Evolutionary conservation across 2,329 filamentous ascomycete species (phyloP).

Genomic region (Cytospora piceae): DNA sequence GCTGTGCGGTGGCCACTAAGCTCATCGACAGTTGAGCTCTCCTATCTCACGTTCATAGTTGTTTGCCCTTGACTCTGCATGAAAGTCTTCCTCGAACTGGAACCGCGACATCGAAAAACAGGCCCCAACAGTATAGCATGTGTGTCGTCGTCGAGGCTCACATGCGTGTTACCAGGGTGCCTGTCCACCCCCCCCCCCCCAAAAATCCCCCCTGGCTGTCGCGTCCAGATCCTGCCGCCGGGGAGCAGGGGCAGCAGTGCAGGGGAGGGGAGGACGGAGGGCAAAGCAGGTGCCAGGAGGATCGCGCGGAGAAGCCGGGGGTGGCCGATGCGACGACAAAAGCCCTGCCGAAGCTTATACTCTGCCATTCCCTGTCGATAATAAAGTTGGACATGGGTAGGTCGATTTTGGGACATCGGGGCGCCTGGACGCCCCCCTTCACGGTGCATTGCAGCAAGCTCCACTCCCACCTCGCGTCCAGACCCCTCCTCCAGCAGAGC

Average conservation of each 20-base stretch:
- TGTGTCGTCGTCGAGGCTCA: slow-evolving; percentile 24
- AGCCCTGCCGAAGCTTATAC: not conserved
- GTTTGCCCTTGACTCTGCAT: not conserved
- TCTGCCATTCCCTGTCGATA: slow-evolving; percentile 18
- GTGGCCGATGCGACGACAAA: slow-evolving; percentile 24
- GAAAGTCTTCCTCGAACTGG: not conserved
- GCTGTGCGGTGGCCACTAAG: not conserved
- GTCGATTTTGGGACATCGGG: slow-evolving; percentile 15
- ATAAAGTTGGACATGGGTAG: slow-evolving; percentile 30
- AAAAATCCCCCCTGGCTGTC: slow-evolving; percentile 14
- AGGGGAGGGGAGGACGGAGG: not conserved
- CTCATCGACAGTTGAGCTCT: not conserved
- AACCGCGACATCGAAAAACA: not conserved
- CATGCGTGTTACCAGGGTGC: slow-evolving; percentile 14
- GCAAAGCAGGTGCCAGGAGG: slow-evolving; percentile 4
- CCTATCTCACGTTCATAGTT: not conserved
- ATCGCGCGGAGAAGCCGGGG: slow-evolving; percentile 28
- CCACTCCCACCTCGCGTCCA: slow-evolving; percentile 9
- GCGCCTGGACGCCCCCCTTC: slow-evolving; percentile 21
- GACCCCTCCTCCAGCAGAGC: not conserved
- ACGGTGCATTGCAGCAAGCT: slow-evolving; percentile 18
- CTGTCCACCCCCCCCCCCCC: slow-evolving; percentile 4
- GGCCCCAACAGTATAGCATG: slow-evolving; percentile 1
- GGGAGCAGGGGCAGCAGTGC: not conserved
- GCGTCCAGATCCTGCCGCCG: slow-evolving; percentile 26